phyloP scores from a whole-genome alignment of 2,329 filamentous ascomycete genomes.

The Fusarium pilosicola region DNA sequence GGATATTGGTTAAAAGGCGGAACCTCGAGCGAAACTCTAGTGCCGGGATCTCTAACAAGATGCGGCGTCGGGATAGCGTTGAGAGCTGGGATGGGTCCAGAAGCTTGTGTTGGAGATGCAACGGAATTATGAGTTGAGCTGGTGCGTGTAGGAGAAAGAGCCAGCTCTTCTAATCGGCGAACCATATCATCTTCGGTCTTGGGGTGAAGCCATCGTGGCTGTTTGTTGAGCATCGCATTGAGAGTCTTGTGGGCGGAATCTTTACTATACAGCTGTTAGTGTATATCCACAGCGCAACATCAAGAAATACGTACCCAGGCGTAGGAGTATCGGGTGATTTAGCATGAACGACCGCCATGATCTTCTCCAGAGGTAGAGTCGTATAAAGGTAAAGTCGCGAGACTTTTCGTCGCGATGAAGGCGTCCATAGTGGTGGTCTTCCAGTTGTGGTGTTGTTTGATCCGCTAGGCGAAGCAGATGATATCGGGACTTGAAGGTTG shows the following conservation, averaged over 20 bases:
- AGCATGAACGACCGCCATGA: constrained; percentile 58
- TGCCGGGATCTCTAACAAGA: constrained; percentile 16
- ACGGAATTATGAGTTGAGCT: constrained; percentile 32
- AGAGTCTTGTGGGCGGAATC: constrained; percentile 70
- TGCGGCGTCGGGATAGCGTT: constrained; percentile 27
- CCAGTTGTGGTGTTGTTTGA: constrained; percentile 52
- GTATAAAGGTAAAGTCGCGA: constrained; percentile 68
- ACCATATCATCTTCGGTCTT: constrained; percentile 62
- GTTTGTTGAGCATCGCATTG: constrained; percentile 65
- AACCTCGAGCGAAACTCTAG: constrained; percentile 29
- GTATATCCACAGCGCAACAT: background rate
- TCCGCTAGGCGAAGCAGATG: constrained; percentile 44
- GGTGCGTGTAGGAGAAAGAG: constrained; percentile 50
- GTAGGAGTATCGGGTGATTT: constrained; percentile 54
- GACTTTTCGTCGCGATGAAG: constrained; percentile 62
- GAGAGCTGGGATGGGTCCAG: constrained; percentile 27
- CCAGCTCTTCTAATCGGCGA: constrained; percentile 58
- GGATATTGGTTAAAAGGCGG: constrained; percentile 38
- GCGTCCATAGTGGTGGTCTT: constrained; percentile 66
- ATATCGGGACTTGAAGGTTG: constrained; percentile 29
- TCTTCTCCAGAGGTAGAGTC: constrained; percentile 61
- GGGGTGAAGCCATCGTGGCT: constrained; percentile 67
- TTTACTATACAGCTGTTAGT: constrained; percentile 51
- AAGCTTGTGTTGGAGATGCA: constrained; percentile 15
- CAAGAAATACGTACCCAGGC: constrained; percentile 55